A percentile compares a stretch with the other conserved stretches of the same genome.
Evolutionary conservation across 495 filamentous ascomycete species (phyloP).

Genomic region (Recurvomyces mirabilis): DNA sequence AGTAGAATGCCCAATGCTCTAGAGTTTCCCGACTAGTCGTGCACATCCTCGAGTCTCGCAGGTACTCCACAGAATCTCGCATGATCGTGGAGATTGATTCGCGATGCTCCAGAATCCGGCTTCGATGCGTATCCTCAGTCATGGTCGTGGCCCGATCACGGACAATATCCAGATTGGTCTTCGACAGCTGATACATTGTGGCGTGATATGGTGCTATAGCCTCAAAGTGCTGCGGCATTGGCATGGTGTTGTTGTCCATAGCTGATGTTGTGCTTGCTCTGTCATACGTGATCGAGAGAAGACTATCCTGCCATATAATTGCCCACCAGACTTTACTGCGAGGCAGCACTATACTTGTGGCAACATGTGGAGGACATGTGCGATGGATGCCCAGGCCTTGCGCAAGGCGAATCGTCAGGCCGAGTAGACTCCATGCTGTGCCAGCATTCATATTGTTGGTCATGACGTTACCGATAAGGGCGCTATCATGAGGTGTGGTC

Average conservation of each 20-base stretch:
- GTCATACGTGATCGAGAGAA: constrained; percentile 51
- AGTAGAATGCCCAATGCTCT: constrained; percentile 44
- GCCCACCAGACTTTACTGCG: constrained; percentile 39
- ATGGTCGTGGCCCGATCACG: constrained; percentile 36
- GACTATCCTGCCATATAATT: constrained; percentile 52
- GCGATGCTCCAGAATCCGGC: constrained; percentile 41
- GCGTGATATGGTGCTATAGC: constrained; percentile 41
- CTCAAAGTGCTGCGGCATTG: constrained; percentile 32
- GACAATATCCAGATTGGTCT: constrained; percentile 45
- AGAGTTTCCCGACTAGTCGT: constrained; percentile 39
- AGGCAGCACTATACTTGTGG: constrained; percentile 17
- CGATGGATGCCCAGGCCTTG: constrained; percentile 47
- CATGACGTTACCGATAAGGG: too few species aligned
- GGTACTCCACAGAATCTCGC: constrained; percentile 40
- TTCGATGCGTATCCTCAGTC: constrained; percentile 32
- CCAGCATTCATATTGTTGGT: constrained; percentile 57
- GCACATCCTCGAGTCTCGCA: constrained; percentile 42
- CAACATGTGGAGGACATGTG: constrained; percentile 38
- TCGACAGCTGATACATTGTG: constrained; percentile 43
- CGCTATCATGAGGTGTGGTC: too few species aligned
- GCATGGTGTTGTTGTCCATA: constrained; percentile 37
- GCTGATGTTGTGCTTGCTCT: constrained; percentile 43
- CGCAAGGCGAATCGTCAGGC: constrained; percentile 49
- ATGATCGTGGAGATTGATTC: constrained; percentile 42
- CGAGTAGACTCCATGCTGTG: constrained; percentile 46